Base-by-base conservation (phyloP, 2,329 filamentous ascomycete species). In the Ilyonectria destructans region DNA sequence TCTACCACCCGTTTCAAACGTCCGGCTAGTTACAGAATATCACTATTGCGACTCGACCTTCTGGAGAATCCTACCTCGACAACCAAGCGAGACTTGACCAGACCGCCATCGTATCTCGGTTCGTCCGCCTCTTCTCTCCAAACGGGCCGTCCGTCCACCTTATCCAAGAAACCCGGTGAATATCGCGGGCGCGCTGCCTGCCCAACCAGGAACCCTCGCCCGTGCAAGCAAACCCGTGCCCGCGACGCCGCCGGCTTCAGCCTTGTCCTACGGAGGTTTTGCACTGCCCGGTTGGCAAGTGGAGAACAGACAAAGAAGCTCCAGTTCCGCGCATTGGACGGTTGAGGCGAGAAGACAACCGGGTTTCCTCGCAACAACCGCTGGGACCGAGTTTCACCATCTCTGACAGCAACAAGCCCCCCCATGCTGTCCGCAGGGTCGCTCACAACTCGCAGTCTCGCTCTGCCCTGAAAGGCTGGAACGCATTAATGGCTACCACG, bases 341-440 rank as follows among this genome's bases (percentile, higher is more conserved):
- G 6, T 9, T 13, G 31, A n/a, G 10, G 49, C 21, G n/a, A 54
- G 51, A 35, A 8, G n/a, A 21, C 51, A 31, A 31, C 29, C 51
- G 31, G 51, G 29, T 7, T 54, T 54, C 51, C 52, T 21, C 6
- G 13, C 31, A 51, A 35, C 52, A 45, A 15, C 21, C 35, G 35
- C 21, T n/a, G 40, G 40, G 52, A 15, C 29, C 52, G 58, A 29
- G 63, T 66, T 66, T 66, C 63, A 66, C 63, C 45, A 58, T 59
- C 45, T 61, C 63, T 65, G 57, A 60, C 62, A 65, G 62, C 26
- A 65, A 54, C 62, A 56, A 31, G 37, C 4, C 37, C 35, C 35
- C 54, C 54, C 35, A 45, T 57, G 35, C 12, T 56, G n/a, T 2
- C 35, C 35, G 15, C 55, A n/a, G 48, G 60, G 60, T 37, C 43